phyloP scores from a whole-genome alignment of 1,284 basidiomycete species.

The Puccinia polysora region DNA sequence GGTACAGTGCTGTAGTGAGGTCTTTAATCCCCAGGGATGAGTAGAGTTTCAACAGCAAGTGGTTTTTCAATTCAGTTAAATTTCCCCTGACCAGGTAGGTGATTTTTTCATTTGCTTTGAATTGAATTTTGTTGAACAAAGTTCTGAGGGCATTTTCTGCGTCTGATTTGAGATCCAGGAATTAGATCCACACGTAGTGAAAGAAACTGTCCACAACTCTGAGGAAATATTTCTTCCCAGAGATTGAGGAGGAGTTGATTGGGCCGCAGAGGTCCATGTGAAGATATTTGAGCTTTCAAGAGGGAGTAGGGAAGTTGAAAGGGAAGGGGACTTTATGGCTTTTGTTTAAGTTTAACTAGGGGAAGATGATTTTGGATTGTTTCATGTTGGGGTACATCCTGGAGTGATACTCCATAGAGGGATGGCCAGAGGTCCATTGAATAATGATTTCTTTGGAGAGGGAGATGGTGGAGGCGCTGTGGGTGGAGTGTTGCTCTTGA shows the following conservation, averaged over 20 bases:
- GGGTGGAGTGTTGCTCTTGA: not conserved
- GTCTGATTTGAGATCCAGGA: conserved; percentile 8
- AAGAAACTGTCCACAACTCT: conserved; percentile 15
- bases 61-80: conserved; percentile 11
- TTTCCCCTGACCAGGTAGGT: not conserved
- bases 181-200: conserved; percentile 15
- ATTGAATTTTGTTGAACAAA: conserved; percentile 1
- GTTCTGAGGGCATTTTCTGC: not conserved
- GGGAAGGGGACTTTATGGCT: not conserved
- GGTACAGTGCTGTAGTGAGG: conserved; percentile 53
- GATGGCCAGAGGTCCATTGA: not conserved
- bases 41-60: not conserved
- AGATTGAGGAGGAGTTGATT: not conserved
- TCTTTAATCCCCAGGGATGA: conserved; percentile 49
- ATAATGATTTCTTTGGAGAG: not conserved
- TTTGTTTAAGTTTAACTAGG: conserved; percentile 5
- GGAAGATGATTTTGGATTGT: not conserved
- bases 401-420: not conserved
- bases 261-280: conserved; percentile 17
- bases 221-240: not conserved
- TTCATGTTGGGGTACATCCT: conserved; percentile 15
- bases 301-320: conserved; percentile 6
- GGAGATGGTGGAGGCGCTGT: not conserved
- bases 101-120: not conserved
- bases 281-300: not conserved